A percentile compares a stretch with the other conserved stretches of the same genome.
These are phyloP conservation scores for Filobasidium uniguttulatum DNA, from an alignment of 1,284 basidiomycete genomes.

Conservation along the genomic window DNA sequence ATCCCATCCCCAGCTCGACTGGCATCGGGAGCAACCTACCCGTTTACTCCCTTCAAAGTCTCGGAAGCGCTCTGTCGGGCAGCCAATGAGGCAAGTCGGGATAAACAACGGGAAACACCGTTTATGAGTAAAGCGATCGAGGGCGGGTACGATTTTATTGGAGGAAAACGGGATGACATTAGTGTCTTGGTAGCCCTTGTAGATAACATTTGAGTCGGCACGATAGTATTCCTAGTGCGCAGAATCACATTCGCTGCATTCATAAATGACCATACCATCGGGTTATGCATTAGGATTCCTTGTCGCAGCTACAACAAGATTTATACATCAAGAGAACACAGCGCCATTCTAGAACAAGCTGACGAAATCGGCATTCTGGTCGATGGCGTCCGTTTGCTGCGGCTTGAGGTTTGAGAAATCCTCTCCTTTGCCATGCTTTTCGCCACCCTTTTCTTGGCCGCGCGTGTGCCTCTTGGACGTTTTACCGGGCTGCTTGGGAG, in stretches of 20 bases:
- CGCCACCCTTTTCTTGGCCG: neutral
- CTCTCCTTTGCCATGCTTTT: neutral
- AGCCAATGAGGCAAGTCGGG: constrained; percentile 41
- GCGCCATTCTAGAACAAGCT: constrained; percentile 1
- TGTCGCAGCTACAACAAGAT: too few species aligned
- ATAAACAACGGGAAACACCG: constrained; percentile 40
- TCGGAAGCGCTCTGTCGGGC: constrained; percentile 41
- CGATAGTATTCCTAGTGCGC: too few species aligned
- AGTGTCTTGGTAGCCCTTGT: constrained; percentile 6
- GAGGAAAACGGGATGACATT: constrained; percentile 34
- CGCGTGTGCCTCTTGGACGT: too few species aligned
- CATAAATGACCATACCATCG: too few species aligned
- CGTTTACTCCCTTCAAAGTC: constrained; percentile 42
- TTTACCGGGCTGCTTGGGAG: too few species aligned
- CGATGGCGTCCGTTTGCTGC: neutral
- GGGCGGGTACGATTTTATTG: constrained; percentile 42
- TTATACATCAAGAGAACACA: too few species aligned
- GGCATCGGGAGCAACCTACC: neutral
- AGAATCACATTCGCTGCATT: too few species aligned
- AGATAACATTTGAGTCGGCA: neutral
- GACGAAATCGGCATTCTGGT: constrained; percentile 1
- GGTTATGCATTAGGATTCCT: too few species aligned
- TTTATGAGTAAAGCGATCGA: constrained; percentile 45
- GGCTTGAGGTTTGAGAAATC: neutral
- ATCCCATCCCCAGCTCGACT: constrained; percentile 3